Base-by-base conservation (phyloP, 345 rosid genomes). In the Lepidium didymum region DNA sequence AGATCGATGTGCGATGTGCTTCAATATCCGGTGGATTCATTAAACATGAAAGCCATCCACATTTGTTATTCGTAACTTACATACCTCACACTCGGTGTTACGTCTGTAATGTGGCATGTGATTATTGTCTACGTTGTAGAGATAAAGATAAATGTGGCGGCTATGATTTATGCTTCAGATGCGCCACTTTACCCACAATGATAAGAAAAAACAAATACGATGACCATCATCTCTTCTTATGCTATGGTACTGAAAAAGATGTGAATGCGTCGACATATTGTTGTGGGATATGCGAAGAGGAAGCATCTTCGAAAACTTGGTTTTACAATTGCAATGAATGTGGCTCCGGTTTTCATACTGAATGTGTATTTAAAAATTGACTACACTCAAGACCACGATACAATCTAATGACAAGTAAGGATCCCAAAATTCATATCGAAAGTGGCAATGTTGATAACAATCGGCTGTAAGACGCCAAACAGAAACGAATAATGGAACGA, bases 191-290 rank as follows among this genome's bases (percentile, higher is more conserved):
- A 56, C 72, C 72, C 2, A 68, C 38, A 35, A 4, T 6, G 2
- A 3, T 46, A 11, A 56, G 72, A 36, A 56, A 68, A 36, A 56
- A 68, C 40, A 36, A 3, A 15, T 56, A 46, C 10, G 72, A 68
- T 46, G 64, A 68, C 1, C 72, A 68, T 35, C 64, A n/a, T 56
- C 72, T 67, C 13, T 34, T 27, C 10, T 44, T 67, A n/a, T 36
- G 16, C 29, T 68, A 46, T 1, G n/a, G 19, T 44, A n/a, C n/a
- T n/a, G 45, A 44, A 16, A 19, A 13, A 56, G 44, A 33, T 43
- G 15, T 6, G 25, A 67, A 19, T 55, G 8, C 2, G n/a, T n/a
- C n/a, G 0, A 21, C 55, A 14, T 67, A 10, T 21, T 67, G 45
- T 11, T 67, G 71, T 0, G 54, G 43, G 15, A 29, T 67, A 54